phyloP scores from a whole-genome alignment of 768 basidiomycete genomes.

The Auricularia sp. region DNA sequence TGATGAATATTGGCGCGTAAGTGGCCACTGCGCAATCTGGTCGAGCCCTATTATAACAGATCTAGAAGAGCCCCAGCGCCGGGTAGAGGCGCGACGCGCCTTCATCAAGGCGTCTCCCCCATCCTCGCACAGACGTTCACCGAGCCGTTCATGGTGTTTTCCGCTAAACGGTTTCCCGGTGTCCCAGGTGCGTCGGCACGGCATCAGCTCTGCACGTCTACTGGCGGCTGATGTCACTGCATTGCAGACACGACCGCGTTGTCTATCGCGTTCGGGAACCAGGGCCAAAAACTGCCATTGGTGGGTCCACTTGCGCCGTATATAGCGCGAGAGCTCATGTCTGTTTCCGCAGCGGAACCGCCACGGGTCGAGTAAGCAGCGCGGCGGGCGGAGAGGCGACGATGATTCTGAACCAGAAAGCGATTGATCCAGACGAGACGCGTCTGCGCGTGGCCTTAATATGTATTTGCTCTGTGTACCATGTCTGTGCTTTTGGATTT shows the following conservation, averaged over 20 bases:
- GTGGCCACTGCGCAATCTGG: constrained; percentile 25
- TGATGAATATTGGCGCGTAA: constrained; percentile 89
- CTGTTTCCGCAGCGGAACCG: constrained; percentile 55
- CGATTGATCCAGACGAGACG: background rate
- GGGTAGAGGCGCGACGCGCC: constrained; percentile 50
- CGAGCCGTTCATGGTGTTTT: constrained; percentile 76
- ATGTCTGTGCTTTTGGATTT: background rate
- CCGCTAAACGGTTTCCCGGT: constrained; percentile 91
- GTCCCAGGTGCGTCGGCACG: constrained; percentile 62
- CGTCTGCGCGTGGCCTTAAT: background rate
- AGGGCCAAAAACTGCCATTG: constrained; percentile 82
- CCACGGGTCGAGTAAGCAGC: constrained; percentile 58
- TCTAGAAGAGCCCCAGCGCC: constrained; percentile 56
- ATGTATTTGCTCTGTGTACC: background rate
- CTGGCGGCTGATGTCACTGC: constrained; percentile 13
- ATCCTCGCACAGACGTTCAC: constrained; percentile 80
- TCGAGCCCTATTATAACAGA: constrained; percentile 3
- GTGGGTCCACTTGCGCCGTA: constrained; percentile 35
- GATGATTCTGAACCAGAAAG: constrained; percentile 38
- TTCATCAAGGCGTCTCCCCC: constrained; percentile 61
- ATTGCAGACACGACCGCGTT: constrained; percentile 73
- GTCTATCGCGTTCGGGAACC: constrained; percentile 80
- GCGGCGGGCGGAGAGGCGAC: constrained; percentile 47
- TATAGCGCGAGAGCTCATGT: constrained; percentile 15
- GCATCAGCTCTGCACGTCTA: background rate